Evolutionary conservation across 75 land plant genomes (phyloP), one percentile per base, ranked within the genome.

Genomic region (Azolla pinnata): DNA sequence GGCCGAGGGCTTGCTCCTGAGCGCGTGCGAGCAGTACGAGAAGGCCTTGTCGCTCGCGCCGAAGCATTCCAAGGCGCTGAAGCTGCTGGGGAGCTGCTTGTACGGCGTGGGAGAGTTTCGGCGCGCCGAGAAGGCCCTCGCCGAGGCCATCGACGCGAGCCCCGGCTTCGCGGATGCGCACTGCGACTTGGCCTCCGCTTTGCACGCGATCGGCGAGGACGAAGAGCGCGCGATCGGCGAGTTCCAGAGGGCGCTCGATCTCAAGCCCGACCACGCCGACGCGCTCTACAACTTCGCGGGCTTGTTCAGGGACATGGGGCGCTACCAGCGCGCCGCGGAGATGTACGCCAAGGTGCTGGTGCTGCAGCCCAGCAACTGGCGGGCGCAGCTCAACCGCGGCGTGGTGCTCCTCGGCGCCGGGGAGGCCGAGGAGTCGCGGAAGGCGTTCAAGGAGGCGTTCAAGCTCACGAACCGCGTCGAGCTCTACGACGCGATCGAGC

Each of bases 1-100:
- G 62, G 84, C 64, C 1, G 85, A 83, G 75, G 75, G 98, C 20
- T 76, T 93, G 82, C 74, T 89, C n/a, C 54, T 93, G 62, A 67
- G 81, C 68, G 98, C 98, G 16, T 85, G 96, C 72, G 98, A 93
- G 60, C 84, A 93, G 58, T 93, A 93, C 79, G 75, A 90, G 25
- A 96, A 93, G 76, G 96, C 98, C 38, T 90, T 96, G 4, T 89
- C 85, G 44, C 78, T 93, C 14, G 72, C 75, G 57, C 96, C 98
- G 0, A 73, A 75, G 0, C 98, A 93, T 78, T 93, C 74, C 70
- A 67, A 96, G 44, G 98, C 98, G 16, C 66, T 89, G 68, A 93
- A 93, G 69, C 87, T 85, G 28, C 60, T 93, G 54, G 98, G 98
- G n/a, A 83, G 96, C 63, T 96, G 87, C 27, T 78, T 93, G 4